Conservation (phyloP, 495 filamentous ascomycete species). For the Aspergillus asperescens region DNA sequence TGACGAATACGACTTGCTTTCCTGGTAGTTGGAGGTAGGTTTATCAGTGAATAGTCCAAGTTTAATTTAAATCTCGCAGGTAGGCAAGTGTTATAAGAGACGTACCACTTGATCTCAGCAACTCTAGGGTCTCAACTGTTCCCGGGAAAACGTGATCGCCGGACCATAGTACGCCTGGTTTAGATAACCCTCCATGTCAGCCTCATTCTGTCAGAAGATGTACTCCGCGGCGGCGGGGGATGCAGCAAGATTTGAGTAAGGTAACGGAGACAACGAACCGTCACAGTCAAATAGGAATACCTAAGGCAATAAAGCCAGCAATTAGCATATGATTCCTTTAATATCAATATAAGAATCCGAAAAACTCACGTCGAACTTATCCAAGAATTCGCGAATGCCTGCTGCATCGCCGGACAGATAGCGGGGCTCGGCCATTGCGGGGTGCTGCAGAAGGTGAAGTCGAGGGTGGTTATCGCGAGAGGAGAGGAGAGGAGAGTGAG, state of each 20-base stretch:
- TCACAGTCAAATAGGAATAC: slow-evolving; percentile 96
- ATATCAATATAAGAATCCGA: not conserved
- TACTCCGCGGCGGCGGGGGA: not conserved
- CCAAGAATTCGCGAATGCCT: slow-evolving; percentile 74
- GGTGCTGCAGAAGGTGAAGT: slow-evolving; percentile 11
- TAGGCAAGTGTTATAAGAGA: too few species aligned
- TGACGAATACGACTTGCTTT: slow-evolving; percentile 93
- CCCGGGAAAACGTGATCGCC: slow-evolving; percentile 83
- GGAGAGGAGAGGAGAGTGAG: too few species aligned
- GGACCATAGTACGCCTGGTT: slow-evolving; percentile 87
- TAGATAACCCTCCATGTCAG: slow-evolving; percentile 13
- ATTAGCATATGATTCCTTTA: too few species aligned
- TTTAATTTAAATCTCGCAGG: too few species aligned
- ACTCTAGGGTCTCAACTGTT: slow-evolving; percentile 73
- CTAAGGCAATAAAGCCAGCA: too few species aligned
- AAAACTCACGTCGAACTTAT: slow-evolving; percentile 78
- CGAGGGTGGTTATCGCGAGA: too few species aligned
- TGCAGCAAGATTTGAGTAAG: not conserved
- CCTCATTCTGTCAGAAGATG: slow-evolving; percentile 8
- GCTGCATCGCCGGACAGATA: slow-evolving; percentile 76
- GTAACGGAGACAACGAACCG: slow-evolving; percentile 52
- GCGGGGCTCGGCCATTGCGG: slow-evolving; percentile 45
- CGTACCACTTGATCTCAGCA: slow-evolving; percentile 73
- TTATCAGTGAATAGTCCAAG: too few species aligned
- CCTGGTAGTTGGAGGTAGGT: slow-evolving; percentile 43